Evolutionary conservation across 2,329 filamentous ascomycete species (phyloP), one percentile per base, ranked within the genome.

Genomic region (Nemania diffusa): DNA sequence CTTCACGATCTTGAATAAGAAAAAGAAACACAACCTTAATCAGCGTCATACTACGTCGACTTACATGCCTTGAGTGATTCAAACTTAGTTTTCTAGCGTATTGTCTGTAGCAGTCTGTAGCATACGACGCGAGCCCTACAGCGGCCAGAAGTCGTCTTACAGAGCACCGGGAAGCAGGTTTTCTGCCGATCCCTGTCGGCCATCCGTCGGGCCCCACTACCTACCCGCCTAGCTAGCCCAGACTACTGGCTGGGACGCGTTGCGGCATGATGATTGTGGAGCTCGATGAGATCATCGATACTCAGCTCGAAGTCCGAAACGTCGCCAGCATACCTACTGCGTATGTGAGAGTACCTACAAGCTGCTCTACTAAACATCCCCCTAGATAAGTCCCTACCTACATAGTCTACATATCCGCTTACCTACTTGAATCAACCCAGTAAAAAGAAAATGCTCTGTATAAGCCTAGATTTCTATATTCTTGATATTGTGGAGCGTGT

Each of bases 201-300:
- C 2, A n/a, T 27, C 29, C 46, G 32, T 27, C 29, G 22, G n/a
- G 24, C 42, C n/a, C 42, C n/a, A 22, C 42, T 6, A 20, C 24
- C 42, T 6, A 20, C 7, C 42, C 20, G n/a, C 2, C 8, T 22
- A n/a, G n/a, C n/a, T n/a, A n/a, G n/a, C n/a, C n/a, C n/a, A n/a
- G n/a, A n/a, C n/a, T n/a, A n/a, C n/a, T n/a, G n/a, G n/a, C n/a
- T n/a, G n/a, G n/a, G n/a, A n/a, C 5, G 11, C 15, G 53, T 24
- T 32, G 22, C 24, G 40, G 15, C 34, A 40, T 40, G 48, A 17
- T 15, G 3, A 6, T 27, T 27, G 51, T 61, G 62, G 62, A 26
- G 13, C 57, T 4, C 53, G 44, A 70, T 70, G 68, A 70, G 68
- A 63, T 70, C 68, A 70, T 68, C 20, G 65, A 22, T 62, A 55